A percentile compares a stretch with the other conserved stretches of the same genome.
Conservation (phyloP, 2,329 filamentous ascomycete genomes). For the Aspergillus fijiensis region DNA sequence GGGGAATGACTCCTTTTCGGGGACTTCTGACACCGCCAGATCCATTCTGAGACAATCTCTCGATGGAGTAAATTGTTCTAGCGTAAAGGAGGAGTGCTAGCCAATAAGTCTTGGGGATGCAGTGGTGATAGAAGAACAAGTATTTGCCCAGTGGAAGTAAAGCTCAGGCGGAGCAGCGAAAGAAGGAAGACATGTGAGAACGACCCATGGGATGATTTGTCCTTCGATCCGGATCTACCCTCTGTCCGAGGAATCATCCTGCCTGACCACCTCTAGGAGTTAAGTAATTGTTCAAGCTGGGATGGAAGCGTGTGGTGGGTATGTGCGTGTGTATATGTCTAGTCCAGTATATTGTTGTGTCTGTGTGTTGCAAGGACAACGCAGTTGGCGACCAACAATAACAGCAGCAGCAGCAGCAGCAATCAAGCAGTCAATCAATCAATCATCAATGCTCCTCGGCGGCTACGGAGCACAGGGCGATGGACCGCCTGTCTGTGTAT, state of each 20-base stretch:
- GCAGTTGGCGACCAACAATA: not conserved
- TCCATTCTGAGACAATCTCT: not conserved
- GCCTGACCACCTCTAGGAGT: no score
- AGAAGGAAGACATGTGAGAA: not conserved
- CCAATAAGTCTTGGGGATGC: not conserved
- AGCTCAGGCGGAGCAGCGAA: not conserved
- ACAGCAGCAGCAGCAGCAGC: not conserved
- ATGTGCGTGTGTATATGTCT: no score
- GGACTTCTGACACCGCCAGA: slow-evolving; percentile 6
- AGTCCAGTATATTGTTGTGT: not conserved
- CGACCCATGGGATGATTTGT: not conserved
- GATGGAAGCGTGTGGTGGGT: no score
- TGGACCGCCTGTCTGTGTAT: not conserved
- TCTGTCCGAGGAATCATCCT: not conserved
- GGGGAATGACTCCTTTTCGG: slow-evolving; percentile 1
- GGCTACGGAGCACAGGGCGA: not conserved
- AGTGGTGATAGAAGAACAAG: not conserved
- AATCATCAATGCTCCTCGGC: not conserved
- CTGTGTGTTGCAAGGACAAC: slow-evolving; percentile 12
- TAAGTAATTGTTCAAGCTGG: no score
- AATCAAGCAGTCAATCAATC: not conserved
- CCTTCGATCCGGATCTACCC: not conserved
- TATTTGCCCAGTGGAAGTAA: not conserved
- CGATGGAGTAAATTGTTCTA: not conserved
- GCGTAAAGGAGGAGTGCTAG: not conserved